phyloP scores from a whole-genome alignment of 2,329 filamentous ascomycete species.

The Colletotrichum salicis region DNA sequence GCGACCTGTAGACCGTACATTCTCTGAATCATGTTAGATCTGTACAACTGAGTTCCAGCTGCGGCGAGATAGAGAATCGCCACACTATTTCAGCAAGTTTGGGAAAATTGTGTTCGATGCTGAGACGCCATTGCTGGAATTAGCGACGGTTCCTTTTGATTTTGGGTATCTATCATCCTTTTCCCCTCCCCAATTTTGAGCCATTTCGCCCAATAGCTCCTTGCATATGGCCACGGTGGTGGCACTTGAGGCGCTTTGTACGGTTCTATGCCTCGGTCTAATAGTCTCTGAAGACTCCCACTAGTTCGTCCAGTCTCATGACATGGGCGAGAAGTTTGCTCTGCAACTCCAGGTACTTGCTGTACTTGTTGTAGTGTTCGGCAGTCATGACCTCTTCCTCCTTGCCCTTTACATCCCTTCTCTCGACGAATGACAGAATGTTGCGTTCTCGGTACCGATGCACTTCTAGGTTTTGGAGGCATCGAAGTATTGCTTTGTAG shows the following conservation, averaged over 20 bases:
- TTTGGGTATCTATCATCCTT: conserved; percentile 33
- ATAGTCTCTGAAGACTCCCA: conserved; percentile 83
- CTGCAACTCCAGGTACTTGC: conserved; percentile 70
- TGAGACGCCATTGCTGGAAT: neutral
- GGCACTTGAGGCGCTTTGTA: neutral
- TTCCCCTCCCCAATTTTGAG: neutral
- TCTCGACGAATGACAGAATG: conserved; percentile 83
- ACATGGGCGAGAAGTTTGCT: conserved; percentile 83
- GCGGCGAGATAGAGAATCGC: neutral
- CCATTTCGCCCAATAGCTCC: neutral
- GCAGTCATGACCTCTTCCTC: conserved; percentile 83
- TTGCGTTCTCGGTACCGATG: conserved; percentile 78
- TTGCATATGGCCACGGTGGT: neutral
- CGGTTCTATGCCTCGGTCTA: conserved; percentile 11
- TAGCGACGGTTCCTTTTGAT: conserved; percentile 3
- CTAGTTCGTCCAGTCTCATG: conserved; percentile 82
- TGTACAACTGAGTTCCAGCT: neutral
- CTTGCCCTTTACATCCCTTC: conserved; percentile 85
- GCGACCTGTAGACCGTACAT: neutral
- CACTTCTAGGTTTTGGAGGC: conserved; percentile 80
- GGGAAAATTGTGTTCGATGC: neutral
- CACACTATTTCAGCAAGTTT: neutral
- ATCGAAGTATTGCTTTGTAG: conserved; percentile 90
- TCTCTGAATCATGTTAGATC: neutral
- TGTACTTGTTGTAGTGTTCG: conserved; percentile 75